These are phyloP conservation scores for Cryphonectria naterciae DNA, from an alignment of 2,329 filamentous ascomycete species.

Conservation along the genomic window DNA sequence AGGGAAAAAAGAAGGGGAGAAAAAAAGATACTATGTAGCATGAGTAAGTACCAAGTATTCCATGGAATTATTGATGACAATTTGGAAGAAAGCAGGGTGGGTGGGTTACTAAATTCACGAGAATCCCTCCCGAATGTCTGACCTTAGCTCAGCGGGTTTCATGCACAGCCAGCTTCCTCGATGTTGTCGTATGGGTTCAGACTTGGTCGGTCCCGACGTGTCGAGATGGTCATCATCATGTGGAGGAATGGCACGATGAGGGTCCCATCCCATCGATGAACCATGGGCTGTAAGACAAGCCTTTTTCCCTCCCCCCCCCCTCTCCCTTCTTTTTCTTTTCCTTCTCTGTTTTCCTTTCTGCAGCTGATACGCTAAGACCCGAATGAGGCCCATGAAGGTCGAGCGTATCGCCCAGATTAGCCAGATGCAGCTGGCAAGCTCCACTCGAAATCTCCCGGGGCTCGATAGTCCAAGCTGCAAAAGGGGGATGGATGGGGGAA, in stretches of 20 bases:
- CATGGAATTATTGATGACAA: neutral
- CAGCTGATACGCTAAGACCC: conserved; percentile 13
- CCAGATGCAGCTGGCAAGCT: conserved; percentile 20
- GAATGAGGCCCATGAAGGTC: neutral
- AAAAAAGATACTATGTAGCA: neutral
- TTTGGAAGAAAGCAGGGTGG: neutral
- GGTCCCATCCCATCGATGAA: neutral
- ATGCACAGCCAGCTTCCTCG: neutral
- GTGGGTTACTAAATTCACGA: neutral
- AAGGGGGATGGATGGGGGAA: neutral
- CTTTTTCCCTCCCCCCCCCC: too few species aligned
- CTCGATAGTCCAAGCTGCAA: conserved; percentile 8
- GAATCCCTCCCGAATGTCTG: conserved; percentile 1
- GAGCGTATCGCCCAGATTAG: conserved; percentile 18
- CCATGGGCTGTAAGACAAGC: neutral
- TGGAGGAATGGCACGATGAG: neutral
- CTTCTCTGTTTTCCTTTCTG: neutral
- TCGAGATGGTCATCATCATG: neutral
- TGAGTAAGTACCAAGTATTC: neutral
- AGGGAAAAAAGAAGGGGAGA: neutral
- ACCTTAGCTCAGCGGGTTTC: neutral
- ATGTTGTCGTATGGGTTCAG: neutral
- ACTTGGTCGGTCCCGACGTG: neutral
- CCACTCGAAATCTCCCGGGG: conserved; percentile 11
- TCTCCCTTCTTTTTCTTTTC: neutral